Base-by-base conservation (phyloP, 768 basidiomycete genomes). In the Candolleomyces efflorescens region DNA sequence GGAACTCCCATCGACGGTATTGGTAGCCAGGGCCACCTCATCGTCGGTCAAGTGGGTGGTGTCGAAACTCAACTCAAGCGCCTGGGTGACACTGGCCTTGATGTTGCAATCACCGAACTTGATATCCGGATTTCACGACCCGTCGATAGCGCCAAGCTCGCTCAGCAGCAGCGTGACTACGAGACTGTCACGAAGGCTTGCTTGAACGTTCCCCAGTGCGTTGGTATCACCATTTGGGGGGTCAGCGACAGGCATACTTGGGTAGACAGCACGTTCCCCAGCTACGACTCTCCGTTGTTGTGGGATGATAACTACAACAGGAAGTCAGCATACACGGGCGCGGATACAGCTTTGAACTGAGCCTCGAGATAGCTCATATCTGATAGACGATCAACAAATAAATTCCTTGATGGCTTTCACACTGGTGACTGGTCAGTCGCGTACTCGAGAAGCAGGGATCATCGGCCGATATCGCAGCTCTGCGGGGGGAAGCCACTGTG, bases 51-150 rank as follows among this genome's bases (percentile, higher is more conserved):
- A 59, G 74, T 87, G 15, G 82, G 83, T 1, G 69, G 71, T 11
- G 66, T 87, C 50, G 71, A 78, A 55, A 67, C 73, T 2, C 81
- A 82, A 58, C 69, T 86, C 55, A 65, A 78, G 59, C 73, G 77
- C 51, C 81, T 87, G 65, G 77, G 81, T 12, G 78, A 78, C 11
- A 78, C 86, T 24, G 85, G 87, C 3, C 71, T 88, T 44, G 86
- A 87, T 62, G 81, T 87, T 23, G 85, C 85, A 10, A 80, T 87
- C 62, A 88, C 86, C 2, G 86, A 87, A 65, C 77, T 88, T 49
- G 86, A 88, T 64, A 83, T 83, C 63, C 76, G 85, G 50, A 83
- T 85, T 75, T 75, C 74, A 7, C 71, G 82, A 11, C 85, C 84
- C 13, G 75, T 71, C 12, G 83, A 82, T 2, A 61, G 67, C 7